A percentile compares a stretch with the other conserved stretches of the same genome.
Conservation (phyloP, 768 basidiomycete species). For the Agaricus blazei region DNA sequence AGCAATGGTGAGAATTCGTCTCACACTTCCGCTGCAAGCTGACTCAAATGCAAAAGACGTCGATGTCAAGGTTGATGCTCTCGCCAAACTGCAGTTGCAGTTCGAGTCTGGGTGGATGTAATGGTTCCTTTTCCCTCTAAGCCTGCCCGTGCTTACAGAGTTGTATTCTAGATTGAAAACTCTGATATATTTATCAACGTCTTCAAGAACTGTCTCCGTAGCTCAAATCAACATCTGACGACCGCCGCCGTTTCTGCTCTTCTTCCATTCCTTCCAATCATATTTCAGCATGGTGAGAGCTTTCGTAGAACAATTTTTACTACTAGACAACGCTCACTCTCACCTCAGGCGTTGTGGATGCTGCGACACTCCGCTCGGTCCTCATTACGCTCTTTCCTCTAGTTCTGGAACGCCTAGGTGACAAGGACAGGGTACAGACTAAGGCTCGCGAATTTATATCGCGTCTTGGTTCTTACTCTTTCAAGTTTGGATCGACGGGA, state of each 20-base stretch:
- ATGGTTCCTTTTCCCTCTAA: slow-evolving; percentile 9
- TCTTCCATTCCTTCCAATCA: slow-evolving; percentile 58
- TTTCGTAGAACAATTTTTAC: slow-evolving; percentile 34
- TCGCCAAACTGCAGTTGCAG: slow-evolving; percentile 70
- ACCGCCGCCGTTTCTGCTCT: slow-evolving; percentile 72
- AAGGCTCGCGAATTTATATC: slow-evolving; percentile 77
- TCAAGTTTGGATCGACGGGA: slow-evolving; percentile 46
- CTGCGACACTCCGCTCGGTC: slow-evolving; percentile 58
- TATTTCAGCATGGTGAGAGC: slow-evolving; percentile 34
- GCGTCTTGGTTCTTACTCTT: slow-evolving; percentile 66
- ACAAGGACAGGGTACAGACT: slow-evolving; percentile 67
- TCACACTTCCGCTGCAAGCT: neutral
- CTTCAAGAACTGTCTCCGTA: slow-evolving; percentile 72
- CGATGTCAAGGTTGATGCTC: slow-evolving; percentile 75
- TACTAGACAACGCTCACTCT: slow-evolving; percentile 34
- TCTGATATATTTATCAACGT: slow-evolving; percentile 62
- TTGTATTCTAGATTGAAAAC: slow-evolving; percentile 54
- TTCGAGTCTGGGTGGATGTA: slow-evolving; percentile 72
- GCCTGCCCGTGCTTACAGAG: neutral
- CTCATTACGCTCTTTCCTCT: slow-evolving; percentile 66
- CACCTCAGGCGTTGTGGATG: slow-evolving; percentile 43
- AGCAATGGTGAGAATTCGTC: slow-evolving; percentile 44
- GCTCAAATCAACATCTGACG: slow-evolving; percentile 77
- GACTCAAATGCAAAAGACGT: slow-evolving; percentile 45
- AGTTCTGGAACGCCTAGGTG: slow-evolving; percentile 79